Evolutionary conservation across 495 filamentous ascomycete species (phyloP).

Genomic region (Xylona heveae): DNA sequence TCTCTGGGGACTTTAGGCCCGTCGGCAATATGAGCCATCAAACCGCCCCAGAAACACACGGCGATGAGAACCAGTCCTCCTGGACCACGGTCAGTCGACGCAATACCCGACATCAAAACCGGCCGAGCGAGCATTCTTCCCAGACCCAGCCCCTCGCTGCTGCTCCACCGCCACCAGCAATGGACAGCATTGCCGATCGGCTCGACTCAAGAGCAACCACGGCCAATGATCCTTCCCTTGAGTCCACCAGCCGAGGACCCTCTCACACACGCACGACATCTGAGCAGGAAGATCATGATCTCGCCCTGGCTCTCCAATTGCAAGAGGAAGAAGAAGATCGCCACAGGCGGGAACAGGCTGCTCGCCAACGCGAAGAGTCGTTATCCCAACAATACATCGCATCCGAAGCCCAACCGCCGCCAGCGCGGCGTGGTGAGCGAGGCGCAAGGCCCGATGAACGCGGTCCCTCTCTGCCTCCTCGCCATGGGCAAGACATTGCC

Average conservation of each 20-base stretch:
- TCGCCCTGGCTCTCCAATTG: slow-evolving; percentile 58
- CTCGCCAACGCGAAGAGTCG: slow-evolving; percentile 5
- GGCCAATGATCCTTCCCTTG: not conserved
- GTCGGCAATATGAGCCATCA: slow-evolving; percentile 33
- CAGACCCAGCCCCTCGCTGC: slow-evolving; percentile 10
- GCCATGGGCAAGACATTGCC: no score
- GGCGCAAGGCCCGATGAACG: no score
- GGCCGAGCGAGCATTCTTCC: slow-evolving; percentile 1
- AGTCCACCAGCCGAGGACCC: not conserved
- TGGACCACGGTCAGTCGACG: slow-evolving; percentile 30
- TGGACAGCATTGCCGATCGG: slow-evolving; percentile 5
- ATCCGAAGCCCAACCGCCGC: not conserved
- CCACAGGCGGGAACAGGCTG: slow-evolving; percentile 23
- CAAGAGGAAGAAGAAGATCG: slow-evolving; percentile 68
- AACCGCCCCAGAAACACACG: slow-evolving; percentile 10
- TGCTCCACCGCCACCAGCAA: no score
- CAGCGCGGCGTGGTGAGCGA: no score
- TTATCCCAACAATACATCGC: slow-evolving; percentile 4
- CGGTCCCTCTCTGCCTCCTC: no score
- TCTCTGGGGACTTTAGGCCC: slow-evolving; percentile 73
- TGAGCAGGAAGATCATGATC: slow-evolving; percentile 58
- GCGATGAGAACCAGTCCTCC: slow-evolving; percentile 12
- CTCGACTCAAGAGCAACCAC: not conserved
- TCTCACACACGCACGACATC: slow-evolving; percentile 1
- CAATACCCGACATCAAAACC: slow-evolving; percentile 11